Base-by-base conservation (phyloP, 1,284 basidiomycete species). In the Papiliotrema laurentii region DNA sequence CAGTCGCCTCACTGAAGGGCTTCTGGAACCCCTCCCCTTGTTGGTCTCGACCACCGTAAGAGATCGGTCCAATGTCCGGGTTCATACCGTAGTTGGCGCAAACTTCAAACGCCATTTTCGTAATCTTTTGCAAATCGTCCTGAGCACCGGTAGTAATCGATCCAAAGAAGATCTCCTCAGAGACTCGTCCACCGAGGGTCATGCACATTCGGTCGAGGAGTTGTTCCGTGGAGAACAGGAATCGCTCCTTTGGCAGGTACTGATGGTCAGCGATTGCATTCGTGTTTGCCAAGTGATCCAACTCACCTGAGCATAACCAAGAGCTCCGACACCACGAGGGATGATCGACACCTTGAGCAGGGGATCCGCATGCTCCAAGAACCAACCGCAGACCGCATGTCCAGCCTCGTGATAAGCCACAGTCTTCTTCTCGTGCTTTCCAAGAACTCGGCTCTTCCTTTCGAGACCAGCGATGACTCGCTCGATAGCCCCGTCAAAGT, bases 341-440 rank as follows among this genome's bases (percentile, higher is more conserved):
- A 98, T 97, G 73, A 99, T 98, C 68, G 91, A 97, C 48, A 99
- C 94, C 77, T 97, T 97, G 59, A 97, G 82, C 44, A 98, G 75
- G 33, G 96, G 96, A 73, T 97, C 92, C 47, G 94, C 94, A 61
- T 94, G 88, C 76, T 97, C 91, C 59, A 97, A 75, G 80, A 90
- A 97, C 94, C 96, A 98, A 18, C 94, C 94, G 66, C 90, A 94
- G 43, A 98, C 86, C 22, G 96, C 94, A 74, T 99, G 94, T 1
- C 94, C 96, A 28, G 96, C 96, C 79, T 99, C 96, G 72, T 98
- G 96, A 73, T 98, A 97, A 2, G 96, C 96, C 28, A 98, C 94
- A 0, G 89, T 97, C 77, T 85, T 93, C 84, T 99, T 99, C 81
- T 99, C 96, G 60, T 97, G 89, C 34, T 86, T 82, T 63, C 87